phyloP scores from a whole-genome alignment of 2,329 filamentous ascomycete genomes.

The Sporothrix brasiliensis region DNA sequence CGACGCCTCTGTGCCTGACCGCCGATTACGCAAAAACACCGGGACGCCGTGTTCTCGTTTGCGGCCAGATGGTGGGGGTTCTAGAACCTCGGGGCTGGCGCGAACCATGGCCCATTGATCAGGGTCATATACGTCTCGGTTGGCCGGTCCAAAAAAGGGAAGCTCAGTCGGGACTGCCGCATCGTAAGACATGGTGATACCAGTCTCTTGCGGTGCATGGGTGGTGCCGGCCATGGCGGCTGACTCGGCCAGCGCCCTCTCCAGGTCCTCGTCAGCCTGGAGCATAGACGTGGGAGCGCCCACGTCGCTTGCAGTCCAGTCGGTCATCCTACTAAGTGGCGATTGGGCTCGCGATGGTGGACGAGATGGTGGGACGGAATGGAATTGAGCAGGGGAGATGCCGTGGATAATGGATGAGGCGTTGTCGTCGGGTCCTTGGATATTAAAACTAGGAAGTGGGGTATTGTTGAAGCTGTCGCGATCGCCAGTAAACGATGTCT shows the following conservation, averaged over 20 bases:
- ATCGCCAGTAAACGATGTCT: constrained; percentile 55
- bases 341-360: constrained; percentile 65
- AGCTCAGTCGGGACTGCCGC: constrained; percentile 37
- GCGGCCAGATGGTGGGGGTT: constrained; percentile 50
- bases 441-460: constrained; percentile 54
- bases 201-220: constrained; percentile 53
- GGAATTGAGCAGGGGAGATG: constrained; percentile 49
- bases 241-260: constrained; percentile 60
- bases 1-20: constrained; percentile 42
- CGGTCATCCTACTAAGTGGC: constrained; percentile 56
- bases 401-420: constrained; percentile 47
- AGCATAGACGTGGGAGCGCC: constrained; percentile 41
- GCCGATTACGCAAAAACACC: constrained; percentile 54
- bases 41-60: constrained; percentile 51
- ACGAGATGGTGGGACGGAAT: constrained; percentile 56
- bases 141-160: constrained; percentile 64
- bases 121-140: constrained; percentile 57
- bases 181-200: constrained; percentile 43
- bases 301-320: constrained; percentile 46
- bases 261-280: constrained; percentile 59
- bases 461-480: constrained; percentile 50
- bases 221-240: constrained; percentile 54
- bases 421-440: constrained; percentile 56
- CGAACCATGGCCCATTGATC: constrained; percentile 64
- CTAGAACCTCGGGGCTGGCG: constrained; percentile 42